phyloP scores from a whole-genome alignment of 192 early-diverging fungal species.

The Linnemannia elongata region DNA sequence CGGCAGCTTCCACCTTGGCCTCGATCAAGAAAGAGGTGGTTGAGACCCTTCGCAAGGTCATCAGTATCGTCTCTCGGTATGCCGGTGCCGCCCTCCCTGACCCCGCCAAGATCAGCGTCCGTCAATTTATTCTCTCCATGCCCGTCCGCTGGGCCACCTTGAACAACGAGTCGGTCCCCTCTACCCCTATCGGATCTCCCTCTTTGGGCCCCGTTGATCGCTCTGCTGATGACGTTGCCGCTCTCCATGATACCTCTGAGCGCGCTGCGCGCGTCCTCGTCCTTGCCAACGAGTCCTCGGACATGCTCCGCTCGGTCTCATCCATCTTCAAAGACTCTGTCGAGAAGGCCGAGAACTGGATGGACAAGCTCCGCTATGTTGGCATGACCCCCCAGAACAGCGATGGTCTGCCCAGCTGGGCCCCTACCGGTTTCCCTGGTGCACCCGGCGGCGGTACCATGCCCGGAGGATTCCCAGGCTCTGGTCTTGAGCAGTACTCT shows the following conservation, averaged over 20 bases:
- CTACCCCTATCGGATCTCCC: constrained; percentile 60
- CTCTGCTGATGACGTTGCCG: constrained; percentile 35
- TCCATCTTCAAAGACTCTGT: constrained; percentile 79
- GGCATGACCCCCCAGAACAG: constrained; percentile 54
- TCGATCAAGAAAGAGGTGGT: constrained; percentile 86
- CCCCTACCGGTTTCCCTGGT: constrained; percentile 52
- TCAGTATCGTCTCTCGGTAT: constrained; percentile 89
- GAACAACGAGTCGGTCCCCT: constrained; percentile 57
- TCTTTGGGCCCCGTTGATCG: constrained; percentile 47
- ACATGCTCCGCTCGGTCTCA: constrained; percentile 75
- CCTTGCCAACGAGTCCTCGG: constrained; percentile 77
- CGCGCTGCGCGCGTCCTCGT: constrained; percentile 75
- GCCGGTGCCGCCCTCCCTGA: constrained; percentile 87
- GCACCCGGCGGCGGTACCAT: constrained; percentile 26
- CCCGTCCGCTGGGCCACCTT: constrained; percentile 81
- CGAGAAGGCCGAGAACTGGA: constrained; percentile 73
- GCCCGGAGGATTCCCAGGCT: constrained; percentile 49
- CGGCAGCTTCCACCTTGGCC: constrained; percentile 59
- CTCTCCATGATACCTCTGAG: constrained; percentile 58
- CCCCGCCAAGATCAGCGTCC: constrained; percentile 83
- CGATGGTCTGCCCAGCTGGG: constrained; percentile 55
- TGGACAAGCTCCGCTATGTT: constrained; percentile 62
- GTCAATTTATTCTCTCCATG: constrained; percentile 85
- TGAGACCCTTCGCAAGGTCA: constrained; percentile 85
- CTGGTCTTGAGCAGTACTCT: constrained; percentile 53